Evolutionary conservation across 1,284 basidiomycete genomes (phyloP).

Genomic region (Ustilago esculenta): DNA sequence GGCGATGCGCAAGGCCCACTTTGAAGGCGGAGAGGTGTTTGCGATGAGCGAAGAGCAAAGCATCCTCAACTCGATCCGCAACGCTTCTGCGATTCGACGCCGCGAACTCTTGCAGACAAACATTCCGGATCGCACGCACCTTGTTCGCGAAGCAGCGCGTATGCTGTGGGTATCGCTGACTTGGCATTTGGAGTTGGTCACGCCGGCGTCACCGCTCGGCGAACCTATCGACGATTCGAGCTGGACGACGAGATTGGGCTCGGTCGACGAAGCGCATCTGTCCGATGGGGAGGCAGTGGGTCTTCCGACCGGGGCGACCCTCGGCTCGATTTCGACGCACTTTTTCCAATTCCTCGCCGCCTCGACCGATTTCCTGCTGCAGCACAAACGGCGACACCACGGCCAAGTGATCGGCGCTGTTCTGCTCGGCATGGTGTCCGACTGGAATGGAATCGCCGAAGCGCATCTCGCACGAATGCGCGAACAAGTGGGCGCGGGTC

Average conservation of each 20-base stretch:
- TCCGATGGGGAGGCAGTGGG: constrained; percentile 24
- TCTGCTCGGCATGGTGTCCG: constrained; percentile 12
- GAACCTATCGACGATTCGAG: constrained; percentile 18
- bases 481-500: constrained; percentile 5
- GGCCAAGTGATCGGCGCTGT: neutral
- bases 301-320: constrained; percentile 16
- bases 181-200: constrained; percentile 32
- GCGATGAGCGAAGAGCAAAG: constrained; percentile 36
- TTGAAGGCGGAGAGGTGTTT: constrained; percentile 45
- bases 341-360: constrained; percentile 37
- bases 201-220: constrained; percentile 19
- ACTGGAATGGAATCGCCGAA: constrained; percentile 31
- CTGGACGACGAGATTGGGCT: constrained; percentile 20
- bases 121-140: constrained; percentile 54
- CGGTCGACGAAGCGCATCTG: constrained; percentile 39
- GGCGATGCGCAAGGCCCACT: constrained; percentile 39
- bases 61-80: constrained; percentile 19
- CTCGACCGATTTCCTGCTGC: constrained; percentile 18
- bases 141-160: constrained; percentile 58
- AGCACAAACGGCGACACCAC: constrained; percentile 2
- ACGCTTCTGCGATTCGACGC: constrained; percentile 1
- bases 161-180: constrained; percentile 45
- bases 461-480: constrained; percentile 17
- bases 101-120: constrained; percentile 35
- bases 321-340: constrained; percentile 29